Conservation (phyloP, 106 monocot genomes). For the Dactylorhiza incarnata region DNA sequence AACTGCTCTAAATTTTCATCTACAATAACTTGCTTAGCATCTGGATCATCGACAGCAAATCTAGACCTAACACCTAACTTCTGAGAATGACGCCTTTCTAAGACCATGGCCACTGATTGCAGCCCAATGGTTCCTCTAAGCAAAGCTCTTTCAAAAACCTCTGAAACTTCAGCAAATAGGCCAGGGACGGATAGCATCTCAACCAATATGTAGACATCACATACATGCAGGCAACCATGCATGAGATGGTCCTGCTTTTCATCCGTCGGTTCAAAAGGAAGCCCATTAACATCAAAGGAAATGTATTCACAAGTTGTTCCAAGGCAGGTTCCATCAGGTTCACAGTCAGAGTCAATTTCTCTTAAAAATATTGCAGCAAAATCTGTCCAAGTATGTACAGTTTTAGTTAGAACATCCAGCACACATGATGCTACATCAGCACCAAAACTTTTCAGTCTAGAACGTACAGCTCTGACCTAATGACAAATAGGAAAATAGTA, state of each 20-base stretch:
- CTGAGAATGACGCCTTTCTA: slow-evolving; percentile 69
- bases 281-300: slow-evolving; percentile 31
- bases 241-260: slow-evolving; percentile 34
- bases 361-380: slow-evolving; percentile 65
- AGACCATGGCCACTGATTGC: slow-evolving; percentile 61
- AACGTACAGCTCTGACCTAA: slow-evolving; percentile 78
- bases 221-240: slow-evolving; percentile 38
- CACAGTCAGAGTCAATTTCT: slow-evolving; percentile 76
- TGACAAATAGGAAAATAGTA: slow-evolving; percentile 1
- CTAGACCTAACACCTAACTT: slow-evolving; percentile 28
- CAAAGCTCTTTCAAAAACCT: slow-evolving; percentile 66
- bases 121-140: slow-evolving; percentile 50
- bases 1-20: slow-evolving; percentile 34
- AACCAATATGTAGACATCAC: slow-evolving; percentile 74
- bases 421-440: slow-evolving; percentile 62
- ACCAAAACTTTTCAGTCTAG: slow-evolving; percentile 67
- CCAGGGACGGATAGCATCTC: slow-evolving; percentile 68
- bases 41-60: slow-evolving; percentile 28
- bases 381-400: slow-evolving; percentile 43
- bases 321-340: slow-evolving; percentile 43
- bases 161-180: slow-evolving; percentile 73
- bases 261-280: slow-evolving; percentile 38
- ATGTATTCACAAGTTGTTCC: slow-evolving; percentile 25
- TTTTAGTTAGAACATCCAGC: slow-evolving; percentile 64
- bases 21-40: slow-evolving; percentile 19